Percentiles rank a stretch among this genome's conserved stretches.
These are phyloP conservation scores for Vitis hybrid DNA, from an alignment of 177 flowering plant genomes.

Conservation along the genomic window DNA sequence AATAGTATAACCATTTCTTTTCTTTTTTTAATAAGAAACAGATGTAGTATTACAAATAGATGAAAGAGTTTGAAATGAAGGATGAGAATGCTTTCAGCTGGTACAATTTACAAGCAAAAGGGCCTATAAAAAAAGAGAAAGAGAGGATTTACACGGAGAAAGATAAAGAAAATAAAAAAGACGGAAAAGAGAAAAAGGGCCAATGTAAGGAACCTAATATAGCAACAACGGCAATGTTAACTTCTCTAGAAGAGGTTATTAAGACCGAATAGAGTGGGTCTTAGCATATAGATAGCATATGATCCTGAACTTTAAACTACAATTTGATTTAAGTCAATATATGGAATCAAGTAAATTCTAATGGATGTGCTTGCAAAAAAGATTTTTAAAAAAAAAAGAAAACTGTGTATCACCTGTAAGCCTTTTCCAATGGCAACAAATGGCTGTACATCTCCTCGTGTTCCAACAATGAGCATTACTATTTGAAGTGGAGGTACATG, in stretches of 20 bases:
- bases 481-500: constrained; percentile 31
- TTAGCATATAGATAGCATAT: not conserved
- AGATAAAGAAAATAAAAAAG: not conserved
- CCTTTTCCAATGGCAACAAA: constrained; percentile 40
- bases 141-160: no score
- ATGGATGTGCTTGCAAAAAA: not conserved
- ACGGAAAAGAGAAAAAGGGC: no score
- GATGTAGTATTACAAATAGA: no score
- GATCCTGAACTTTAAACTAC: not conserved
- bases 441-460: constrained; percentile 43
- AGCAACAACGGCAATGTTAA: not conserved
- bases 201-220: no score
- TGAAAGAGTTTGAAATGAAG: no score
- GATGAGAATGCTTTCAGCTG: no score
- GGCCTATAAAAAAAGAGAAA: no score
- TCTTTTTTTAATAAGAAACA: no score
- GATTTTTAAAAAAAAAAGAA: not conserved
- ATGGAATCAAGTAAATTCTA: not conserved
- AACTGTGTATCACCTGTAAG: constrained; percentile 23
- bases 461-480: constrained; percentile 42
- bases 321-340: not conserved
- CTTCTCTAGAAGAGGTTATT: not conserved
- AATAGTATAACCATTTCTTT: no score
- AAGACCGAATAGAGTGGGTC: not conserved
- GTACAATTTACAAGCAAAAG: no score